Evolutionary conservation across 345 rosid genomes (phyloP), one percentile per base, ranked within the genome.

Genomic region (Microthlaspi erraticum): DNA sequence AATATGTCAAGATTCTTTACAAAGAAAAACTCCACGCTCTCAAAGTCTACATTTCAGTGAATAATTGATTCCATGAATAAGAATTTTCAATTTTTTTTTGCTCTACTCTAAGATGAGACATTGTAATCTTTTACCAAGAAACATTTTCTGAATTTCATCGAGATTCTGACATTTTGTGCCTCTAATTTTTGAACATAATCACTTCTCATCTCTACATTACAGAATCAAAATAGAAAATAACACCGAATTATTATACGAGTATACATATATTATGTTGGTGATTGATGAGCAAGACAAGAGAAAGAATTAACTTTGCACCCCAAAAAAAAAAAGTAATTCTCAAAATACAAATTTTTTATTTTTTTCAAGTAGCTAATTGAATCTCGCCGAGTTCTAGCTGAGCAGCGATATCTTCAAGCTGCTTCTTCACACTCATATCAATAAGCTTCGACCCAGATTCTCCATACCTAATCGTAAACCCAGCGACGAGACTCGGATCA

Each of bases 371-470:
- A 66, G 86, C 78, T 17, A 89, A 84, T 64, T 85, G 81, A 80
- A 93, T 82, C 51, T 91, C 96, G 32, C 86, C 85, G 76, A 88
- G 80, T 20, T 91, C 97, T 52, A 91, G 84, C 84, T 91, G 88
- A 1, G 84, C 75, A 34, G 97, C 86, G 44, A 93, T 89, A 72
- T 93, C 97, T 48, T 89, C 94, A 74, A 93, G 81, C 83, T 93
- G 98, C 72, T 85, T 93, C 94, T 87, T 91, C 23, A 89, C 97
- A 62, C 98, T 93, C 98, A 91, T 81, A 56, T 93, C 98, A 73
- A 93, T 91, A 44, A 89, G 63, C 79, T 87, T 93, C 0, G 98
- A 93, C 17, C 97, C 97, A 0, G 86, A 62, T 9, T 8, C 72
- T 29, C 98, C 98, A 46, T 86, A 93, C 78, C 94, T 64, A 45